Evolutionary conservation across 2,329 filamentous ascomycete genomes (phyloP).

Genomic region (Ciborinia camelliae): DNA sequence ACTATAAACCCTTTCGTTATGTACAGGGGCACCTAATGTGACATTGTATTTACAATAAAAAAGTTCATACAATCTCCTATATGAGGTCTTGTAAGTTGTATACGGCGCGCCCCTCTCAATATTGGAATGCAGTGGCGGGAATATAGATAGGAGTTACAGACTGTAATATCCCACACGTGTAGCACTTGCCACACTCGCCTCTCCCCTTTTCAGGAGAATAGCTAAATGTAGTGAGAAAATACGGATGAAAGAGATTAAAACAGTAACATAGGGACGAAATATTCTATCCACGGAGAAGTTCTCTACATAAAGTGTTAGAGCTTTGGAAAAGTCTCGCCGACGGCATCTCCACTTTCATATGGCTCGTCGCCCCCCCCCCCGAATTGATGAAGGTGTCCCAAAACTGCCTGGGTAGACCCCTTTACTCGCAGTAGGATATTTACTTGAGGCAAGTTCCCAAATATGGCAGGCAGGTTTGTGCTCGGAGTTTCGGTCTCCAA

Average conservation of each 20-base stretch:
- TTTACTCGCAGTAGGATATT: neutral
- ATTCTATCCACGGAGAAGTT: neutral
- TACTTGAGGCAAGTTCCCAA: neutral
- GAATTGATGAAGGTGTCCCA: too few species aligned
- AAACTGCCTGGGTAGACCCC: too few species aligned
- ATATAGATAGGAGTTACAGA: too few species aligned
- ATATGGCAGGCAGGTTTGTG: neutral
- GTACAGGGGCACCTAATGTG: too few species aligned
- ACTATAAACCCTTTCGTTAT: neutral
- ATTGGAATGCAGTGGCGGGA: too few species aligned
- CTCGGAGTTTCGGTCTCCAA: neutral
- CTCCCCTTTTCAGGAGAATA: too few species aligned
- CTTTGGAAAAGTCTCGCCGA: neutral
- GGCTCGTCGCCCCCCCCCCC: neutral
- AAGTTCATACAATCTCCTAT: too few species aligned
- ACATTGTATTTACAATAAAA: neutral
- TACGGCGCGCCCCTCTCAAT: too few species aligned
- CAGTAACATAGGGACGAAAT: neutral
- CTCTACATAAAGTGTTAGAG: neutral
- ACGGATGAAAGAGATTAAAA: neutral
- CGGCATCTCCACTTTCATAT: neutral
- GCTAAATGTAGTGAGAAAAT: neutral
- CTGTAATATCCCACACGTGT: neutral
- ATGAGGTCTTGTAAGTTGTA: too few species aligned
- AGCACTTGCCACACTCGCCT: neutral